phyloP scores from a whole-genome alignment of 179 eudicot species.

The Silene coronaria region DNA sequence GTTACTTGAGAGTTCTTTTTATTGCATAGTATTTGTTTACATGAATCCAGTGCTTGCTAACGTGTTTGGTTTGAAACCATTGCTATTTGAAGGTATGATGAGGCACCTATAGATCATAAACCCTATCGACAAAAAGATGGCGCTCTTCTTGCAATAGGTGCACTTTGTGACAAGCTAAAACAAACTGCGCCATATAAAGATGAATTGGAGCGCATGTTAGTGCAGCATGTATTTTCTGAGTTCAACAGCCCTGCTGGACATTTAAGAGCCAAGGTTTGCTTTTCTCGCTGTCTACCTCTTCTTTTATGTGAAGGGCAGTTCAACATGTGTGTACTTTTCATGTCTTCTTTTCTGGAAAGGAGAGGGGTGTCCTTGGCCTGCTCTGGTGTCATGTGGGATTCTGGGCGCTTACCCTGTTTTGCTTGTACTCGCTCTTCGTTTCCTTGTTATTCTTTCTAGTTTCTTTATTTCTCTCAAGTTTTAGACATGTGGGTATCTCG shows the following conservation, averaged over 20 bases:
- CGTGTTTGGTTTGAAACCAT: neutral
- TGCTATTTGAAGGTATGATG: conserved; percentile 57
- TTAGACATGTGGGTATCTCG: neutral
- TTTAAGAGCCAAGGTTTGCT: conserved; percentile 84
- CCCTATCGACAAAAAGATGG: conserved; percentile 95
- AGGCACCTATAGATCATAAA: conserved; percentile 57
- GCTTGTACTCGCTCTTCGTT: neutral
- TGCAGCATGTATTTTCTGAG: conserved; percentile 93
- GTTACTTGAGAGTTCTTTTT: neutral
- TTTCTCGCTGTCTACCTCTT: neutral
- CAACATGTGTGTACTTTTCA: neutral
- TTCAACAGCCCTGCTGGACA: conserved; percentile 93
- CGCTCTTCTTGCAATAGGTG: conserved; percentile 96
- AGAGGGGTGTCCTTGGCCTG: neutral
- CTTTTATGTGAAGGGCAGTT: neutral
- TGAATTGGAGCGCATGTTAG: conserved; percentile 90
- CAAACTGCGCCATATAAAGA: conserved; percentile 87
- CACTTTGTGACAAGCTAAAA: conserved; percentile 89
- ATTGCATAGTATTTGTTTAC: neutral
- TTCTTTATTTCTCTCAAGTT: neutral
- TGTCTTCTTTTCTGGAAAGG: neutral
- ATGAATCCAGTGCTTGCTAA: neutral
- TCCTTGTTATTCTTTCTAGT: neutral
- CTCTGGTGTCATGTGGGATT: neutral
- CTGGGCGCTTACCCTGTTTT: neutral